Evolutionary conservation across 2,329 filamentous ascomycete genomes (phyloP).

Genomic region (Talaromyces sp.): DNA sequence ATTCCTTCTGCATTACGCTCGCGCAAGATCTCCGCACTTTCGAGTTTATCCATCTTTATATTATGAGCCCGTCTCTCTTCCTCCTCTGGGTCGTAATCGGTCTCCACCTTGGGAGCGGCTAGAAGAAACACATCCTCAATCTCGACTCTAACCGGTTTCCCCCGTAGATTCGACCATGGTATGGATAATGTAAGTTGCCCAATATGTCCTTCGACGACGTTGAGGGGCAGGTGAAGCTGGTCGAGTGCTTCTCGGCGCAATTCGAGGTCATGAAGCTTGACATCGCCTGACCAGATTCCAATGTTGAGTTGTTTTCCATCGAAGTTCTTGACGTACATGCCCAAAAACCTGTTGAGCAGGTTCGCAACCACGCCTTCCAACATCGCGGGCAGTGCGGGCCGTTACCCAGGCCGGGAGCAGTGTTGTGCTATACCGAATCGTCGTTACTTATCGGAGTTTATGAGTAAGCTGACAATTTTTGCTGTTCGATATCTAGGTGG

Average conservation of each 20-base stretch:
- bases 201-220: conserved; percentile 92
- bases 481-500: neutral
- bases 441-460: neutral
- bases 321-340: conserved; percentile 99
- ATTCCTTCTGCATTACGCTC: conserved; percentile 89
- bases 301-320: conserved; percentile 97
- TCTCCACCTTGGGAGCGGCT: conserved; percentile 91
- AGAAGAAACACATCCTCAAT: conserved; percentile 97
- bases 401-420: conserved; percentile 66
- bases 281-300: conserved; percentile 97
- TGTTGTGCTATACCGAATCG: neutral
- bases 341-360: conserved; percentile 96
- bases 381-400: conserved; percentile 67
- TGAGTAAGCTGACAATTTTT: neutral
- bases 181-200: conserved; percentile 89
- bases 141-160: conserved; percentile 88
- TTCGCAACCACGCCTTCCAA: conserved; percentile 95
- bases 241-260: conserved; percentile 92
- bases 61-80: conserved; percentile 80
- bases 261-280: conserved; percentile 89
- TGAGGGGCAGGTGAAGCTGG: conserved; percentile 92
- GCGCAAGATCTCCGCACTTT: conserved; percentile 91
- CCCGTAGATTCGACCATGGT: conserved; percentile 94
- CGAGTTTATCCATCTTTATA: conserved; percentile 98
- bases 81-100: conserved; percentile 87